Percentiles rank a stretch among this genome's conserved stretches.
Conservation (phyloP, 1,139 yeast genomes). For the Williopsis jadinii region DNA sequence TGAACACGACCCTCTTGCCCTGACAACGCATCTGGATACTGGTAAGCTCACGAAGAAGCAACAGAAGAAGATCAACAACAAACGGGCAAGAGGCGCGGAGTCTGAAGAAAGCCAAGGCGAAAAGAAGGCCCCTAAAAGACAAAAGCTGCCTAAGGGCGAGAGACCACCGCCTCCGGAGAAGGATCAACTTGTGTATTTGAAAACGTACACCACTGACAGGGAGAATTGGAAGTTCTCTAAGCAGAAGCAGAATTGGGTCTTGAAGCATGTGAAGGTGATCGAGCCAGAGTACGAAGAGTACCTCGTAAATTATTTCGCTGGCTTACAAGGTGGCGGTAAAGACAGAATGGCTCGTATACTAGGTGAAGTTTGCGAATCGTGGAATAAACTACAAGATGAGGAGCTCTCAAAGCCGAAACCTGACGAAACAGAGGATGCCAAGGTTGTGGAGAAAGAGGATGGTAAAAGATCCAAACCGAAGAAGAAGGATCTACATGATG, state of each 20-base stretch:
- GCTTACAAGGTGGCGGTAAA: slow-evolving; percentile 69
- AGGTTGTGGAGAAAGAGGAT: slow-evolving; percentile 9
- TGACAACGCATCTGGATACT: slow-evolving; percentile 38
- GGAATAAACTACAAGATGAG: slow-evolving; percentile 43
- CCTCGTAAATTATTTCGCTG: slow-evolving; percentile 51
- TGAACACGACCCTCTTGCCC: slow-evolving; percentile 29
- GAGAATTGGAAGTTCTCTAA: slow-evolving; percentile 86
- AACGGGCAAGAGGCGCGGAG: slow-evolving; percentile 24
- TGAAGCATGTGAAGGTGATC: slow-evolving; percentile 55
- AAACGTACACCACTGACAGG: slow-evolving; percentile 54
- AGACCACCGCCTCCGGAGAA: slow-evolving; percentile 70
- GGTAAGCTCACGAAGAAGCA: slow-evolving; percentile 41
- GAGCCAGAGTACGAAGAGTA: slow-evolving; percentile 52
- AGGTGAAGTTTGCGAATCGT: slow-evolving; percentile 37
- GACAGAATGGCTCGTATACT: slow-evolving; percentile 51
- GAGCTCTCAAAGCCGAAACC: slow-evolving; percentile 11
- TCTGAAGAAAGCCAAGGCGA: slow-evolving; percentile 17
- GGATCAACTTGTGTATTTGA: slow-evolving; percentile 73
- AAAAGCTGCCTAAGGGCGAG: slow-evolving; percentile 67
- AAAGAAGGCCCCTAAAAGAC: slow-evolving; percentile 64
- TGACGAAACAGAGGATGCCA: slow-evolving; percentile 8
- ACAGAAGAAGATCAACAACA: slow-evolving; percentile 36
- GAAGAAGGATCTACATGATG: slow-evolving; percentile 18
- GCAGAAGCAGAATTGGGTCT: slow-evolving; percentile 89
- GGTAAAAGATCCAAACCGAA: slow-evolving; percentile 10